Base-by-base conservation (phyloP, 345 rosid species). In the Anacardium occidentale region DNA sequence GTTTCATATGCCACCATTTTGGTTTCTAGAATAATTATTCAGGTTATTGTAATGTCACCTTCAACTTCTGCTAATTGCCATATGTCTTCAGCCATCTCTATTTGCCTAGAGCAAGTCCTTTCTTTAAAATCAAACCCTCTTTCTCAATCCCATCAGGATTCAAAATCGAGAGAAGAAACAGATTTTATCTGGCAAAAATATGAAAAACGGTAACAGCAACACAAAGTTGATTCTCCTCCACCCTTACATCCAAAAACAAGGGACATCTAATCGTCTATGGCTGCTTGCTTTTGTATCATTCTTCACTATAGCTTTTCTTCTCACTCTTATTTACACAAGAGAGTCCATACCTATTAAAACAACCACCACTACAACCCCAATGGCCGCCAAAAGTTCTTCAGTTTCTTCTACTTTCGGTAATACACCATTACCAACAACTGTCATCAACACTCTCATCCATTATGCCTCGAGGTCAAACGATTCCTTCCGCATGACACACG, bases 201-300 rank as follows among this genome's bases (percentile, higher is more conserved):
- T 88, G 96, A 94, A 89, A 88, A 89, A 80, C 79, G 78, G 65
- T 80, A 87, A 78, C 64, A 81, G 76, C 83, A 94, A 90, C 86
- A 90, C 98, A 1, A 94, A 90, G 83, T 92, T 94, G 40, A 94
- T 94, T 75, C 97, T 94, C 60, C 86, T 94, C 54, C 98, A 92
- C 54, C 98, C 98, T 2, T 92, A 94, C 63, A 86, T 90, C 75
- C 98, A 89, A 64, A 94, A 94, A 71, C 98, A 94, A 82, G 96
- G 95, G 24, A 81, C 83, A 77, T 78, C 98, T 10, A 90, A 82
- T 74, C 93, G 92, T 5, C 44, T 90, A 82, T 95, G 97, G 98
- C 91, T 92, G 25, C 92, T 95, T 17, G 98, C 91, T 40, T 81
- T 90, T 47, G 60, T 95, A 56, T 90, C 97, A 2, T 78, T 94